Evolutionary conservation across 164 flowering plant species (phyloP), one percentile per base, ranked within the genome.

Genomic region (Magnolia sinica): DNA sequence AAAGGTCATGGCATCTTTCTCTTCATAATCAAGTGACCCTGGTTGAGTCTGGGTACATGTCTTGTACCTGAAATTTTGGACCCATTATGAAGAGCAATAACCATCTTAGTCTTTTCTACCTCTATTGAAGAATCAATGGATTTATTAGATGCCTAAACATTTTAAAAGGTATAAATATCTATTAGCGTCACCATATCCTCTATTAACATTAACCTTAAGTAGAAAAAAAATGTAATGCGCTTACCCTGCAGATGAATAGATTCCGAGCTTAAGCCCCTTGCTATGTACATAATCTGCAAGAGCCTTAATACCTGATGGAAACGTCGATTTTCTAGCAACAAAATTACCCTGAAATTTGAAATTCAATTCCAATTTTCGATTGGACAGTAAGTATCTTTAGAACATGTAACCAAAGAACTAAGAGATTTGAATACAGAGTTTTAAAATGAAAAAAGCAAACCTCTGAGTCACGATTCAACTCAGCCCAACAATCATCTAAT

Each of bases 401-500:
- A 11, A 55, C 20, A 55, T 37, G 7, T 55, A 55, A 31, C 22
- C 8, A 24, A 55, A 23, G 49, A 23, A 22, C 45, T 74, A 37
- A 37, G 45, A 0, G 29, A 16, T 4, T 24, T 5, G 4, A 27
- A 18, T 3, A 1, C 16, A 68, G 14, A 19, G 13, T 22, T 23
- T 7, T 5, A 16, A 31, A 19, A 76, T 19, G 7, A 73, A 69
- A 55, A 16, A 50, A 24, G 11, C 72, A 70, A 71, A 82, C 85
- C 82, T 77, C 18, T 55, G 50, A 45, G 68, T 87, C 91, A 75
- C 90, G 83, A 74, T 68, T 64, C 23, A 77, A 72, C 71, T 88
- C 91, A 6, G 83, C 93, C 93, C 93, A 90, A 64, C 93, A 90
- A 82, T 90, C 93, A 85, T 90, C 93, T 88, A 81, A 74, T 72